phyloP scores from a whole-genome alignment of 345 rosid species.

The Murraya koenigii region DNA sequence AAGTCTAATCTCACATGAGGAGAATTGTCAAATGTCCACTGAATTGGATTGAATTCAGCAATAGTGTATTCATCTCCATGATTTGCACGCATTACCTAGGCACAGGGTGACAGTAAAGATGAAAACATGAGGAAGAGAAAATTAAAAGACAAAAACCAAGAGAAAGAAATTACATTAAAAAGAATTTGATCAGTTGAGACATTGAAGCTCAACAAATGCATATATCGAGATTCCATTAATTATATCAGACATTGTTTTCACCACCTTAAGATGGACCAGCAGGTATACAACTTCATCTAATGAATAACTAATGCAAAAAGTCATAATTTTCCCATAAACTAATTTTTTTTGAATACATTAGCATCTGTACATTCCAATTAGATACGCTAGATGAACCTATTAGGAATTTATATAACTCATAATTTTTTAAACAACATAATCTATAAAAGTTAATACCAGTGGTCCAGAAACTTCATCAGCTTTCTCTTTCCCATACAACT shows the following conservation, averaged over 20 bases:
- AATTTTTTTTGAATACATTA: background rate
- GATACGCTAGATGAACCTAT: background rate
- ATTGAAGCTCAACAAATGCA: background rate
- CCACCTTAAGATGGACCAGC: background rate
- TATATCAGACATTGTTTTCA: background rate
- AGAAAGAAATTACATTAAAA: background rate
- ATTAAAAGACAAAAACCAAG: background rate
- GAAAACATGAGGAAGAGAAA: background rate
- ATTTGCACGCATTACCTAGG: constrained; percentile 70
- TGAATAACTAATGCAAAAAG: background rate
- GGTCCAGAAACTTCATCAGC: constrained; percentile 69
- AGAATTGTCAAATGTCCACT: constrained; percentile 52
- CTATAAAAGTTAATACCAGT: constrained; percentile 42
- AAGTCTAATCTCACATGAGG: constrained; percentile 53
- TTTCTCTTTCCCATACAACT: constrained; percentile 73
- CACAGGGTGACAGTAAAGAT: constrained; percentile 8
- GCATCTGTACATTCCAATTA: background rate
- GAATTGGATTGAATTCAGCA: constrained; percentile 64
- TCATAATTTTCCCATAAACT: too few relatives aligned
- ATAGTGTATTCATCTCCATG: constrained; percentile 73
- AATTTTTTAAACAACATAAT: background rate
- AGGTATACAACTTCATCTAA: background rate
- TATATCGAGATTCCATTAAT: background rate
- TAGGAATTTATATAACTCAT: background rate
- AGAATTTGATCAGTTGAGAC: background rate